A percentile compares a stretch with the other conserved stretches of the same genome.
These are phyloP conservation scores for Cadophora gregata DNA, from an alignment of 2,329 filamentous ascomycete species.

Conservation along the genomic window DNA sequence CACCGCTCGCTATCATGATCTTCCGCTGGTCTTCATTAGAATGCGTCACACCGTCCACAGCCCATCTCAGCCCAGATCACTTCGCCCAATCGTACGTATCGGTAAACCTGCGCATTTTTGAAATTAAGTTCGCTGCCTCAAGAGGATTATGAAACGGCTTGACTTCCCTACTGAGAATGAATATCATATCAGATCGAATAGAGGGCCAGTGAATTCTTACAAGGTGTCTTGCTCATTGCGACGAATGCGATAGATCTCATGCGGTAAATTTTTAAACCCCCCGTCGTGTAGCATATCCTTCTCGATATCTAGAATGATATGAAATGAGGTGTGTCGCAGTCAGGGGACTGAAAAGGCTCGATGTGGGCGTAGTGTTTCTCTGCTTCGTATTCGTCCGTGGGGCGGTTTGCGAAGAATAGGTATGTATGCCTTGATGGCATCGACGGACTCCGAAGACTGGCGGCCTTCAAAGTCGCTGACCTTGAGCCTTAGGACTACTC, in stretches of 20 bases:
- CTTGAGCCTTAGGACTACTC: slow-evolving; percentile 29
- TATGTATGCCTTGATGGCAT: slow-evolving; percentile 32
- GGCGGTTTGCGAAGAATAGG: slow-evolving; percentile 28
- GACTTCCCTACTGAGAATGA: slow-evolving; percentile 25
- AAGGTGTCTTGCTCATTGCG: slow-evolving; percentile 20
- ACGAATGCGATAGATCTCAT: slow-evolving; percentile 27
- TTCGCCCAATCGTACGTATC: slow-evolving; percentile 22
- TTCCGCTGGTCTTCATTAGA: background rate
- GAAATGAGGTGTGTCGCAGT: slow-evolving; percentile 27
- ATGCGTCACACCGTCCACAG: background rate
- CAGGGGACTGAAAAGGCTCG: slow-evolving; percentile 29
- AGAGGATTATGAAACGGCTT: slow-evolving; percentile 17
- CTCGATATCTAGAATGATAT: slow-evolving; percentile 28
- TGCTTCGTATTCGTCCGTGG: slow-evolving; percentile 26
- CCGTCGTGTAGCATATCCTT: slow-evolving; percentile 22
- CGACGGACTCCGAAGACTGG: slow-evolving; percentile 22
- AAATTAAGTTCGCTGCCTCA: slow-evolving; percentile 20
- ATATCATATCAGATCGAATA: slow-evolving; percentile 15
- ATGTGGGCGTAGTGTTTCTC: slow-evolving; percentile 30
- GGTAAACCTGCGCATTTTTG: slow-evolving; percentile 22
- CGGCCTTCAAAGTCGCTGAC: slow-evolving; percentile 29
- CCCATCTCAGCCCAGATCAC: slow-evolving; percentile 9
- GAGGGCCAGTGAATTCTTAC: slow-evolving; percentile 20
- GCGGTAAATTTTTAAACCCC: slow-evolving; percentile 22
- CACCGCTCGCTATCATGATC: background rate